phyloP scores from a whole-genome alignment of 129 eudicot species.

The Tagetes erecta region DNA sequence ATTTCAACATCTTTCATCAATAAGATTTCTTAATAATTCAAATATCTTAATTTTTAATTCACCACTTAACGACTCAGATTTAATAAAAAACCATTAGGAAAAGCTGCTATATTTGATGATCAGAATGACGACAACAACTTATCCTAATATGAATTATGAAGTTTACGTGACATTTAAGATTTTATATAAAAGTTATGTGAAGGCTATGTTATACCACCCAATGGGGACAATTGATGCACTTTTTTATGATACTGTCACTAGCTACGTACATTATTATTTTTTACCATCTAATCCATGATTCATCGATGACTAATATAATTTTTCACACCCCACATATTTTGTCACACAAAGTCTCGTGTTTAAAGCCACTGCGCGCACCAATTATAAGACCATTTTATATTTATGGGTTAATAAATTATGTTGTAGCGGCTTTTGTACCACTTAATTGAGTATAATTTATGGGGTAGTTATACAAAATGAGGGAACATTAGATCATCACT shows the following conservation, averaged over 20 bases:
- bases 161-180: background rate
- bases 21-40: too few relatives aligned
- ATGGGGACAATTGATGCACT: background rate
- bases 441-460: slow-evolving; percentile 20
- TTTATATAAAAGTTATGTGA: background rate
- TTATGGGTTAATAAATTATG: slow-evolving; percentile 18
- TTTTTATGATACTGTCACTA: background rate
- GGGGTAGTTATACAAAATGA: slow-evolving; percentile 14
- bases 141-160: background rate
- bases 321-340: background rate
- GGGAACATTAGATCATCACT: slow-evolving; percentile 34
- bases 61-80: too few relatives aligned
- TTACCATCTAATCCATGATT: too few relatives aligned
- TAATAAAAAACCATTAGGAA: background rate
- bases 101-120: slow-evolving; percentile 1
- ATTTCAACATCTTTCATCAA: too few relatives aligned
- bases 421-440: slow-evolving; percentile 17
- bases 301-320: too few relatives aligned
- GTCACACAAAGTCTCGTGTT: background rate
- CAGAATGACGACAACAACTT: background rate
- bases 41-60: too few relatives aligned
- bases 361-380: background rate
- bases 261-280: background rate
- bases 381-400: slow-evolving; percentile 6
- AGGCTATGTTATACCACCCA: background rate